A percentile compares a stretch with the other conserved stretches of the same genome.
These are phyloP conservation scores for Balakata baccata DNA, from an alignment of 345 rosid genomes.

Conservation along the genomic window DNA sequence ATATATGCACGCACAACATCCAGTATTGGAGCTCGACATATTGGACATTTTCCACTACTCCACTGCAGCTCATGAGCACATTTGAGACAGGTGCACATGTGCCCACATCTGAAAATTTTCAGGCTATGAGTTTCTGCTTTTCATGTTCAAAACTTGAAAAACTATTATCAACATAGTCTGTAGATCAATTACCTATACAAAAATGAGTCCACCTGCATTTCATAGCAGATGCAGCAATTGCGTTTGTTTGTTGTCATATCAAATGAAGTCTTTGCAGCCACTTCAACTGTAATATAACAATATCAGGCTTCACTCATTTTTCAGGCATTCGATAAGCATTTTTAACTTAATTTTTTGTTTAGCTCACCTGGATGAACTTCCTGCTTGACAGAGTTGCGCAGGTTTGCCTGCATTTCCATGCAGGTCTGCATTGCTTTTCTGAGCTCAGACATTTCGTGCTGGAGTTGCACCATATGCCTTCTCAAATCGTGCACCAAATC, in stretches of 20 bases:
- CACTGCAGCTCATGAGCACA: conserved; percentile 79
- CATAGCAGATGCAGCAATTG: conserved; percentile 74
- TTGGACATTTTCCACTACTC: conserved; percentile 70
- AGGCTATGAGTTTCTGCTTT: not conserved
- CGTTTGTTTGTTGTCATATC: conserved; percentile 41
- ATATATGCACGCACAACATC: conserved; percentile 73
- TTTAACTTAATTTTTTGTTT: not conserved
- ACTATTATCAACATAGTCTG: not conserved
- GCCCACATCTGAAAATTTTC: conserved; percentile 63
- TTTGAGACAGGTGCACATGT: conserved; percentile 79
- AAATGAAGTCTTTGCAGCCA: conserved; percentile 26
- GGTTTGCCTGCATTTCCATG: conserved; percentile 58
- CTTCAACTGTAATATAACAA: conserved; percentile 30
- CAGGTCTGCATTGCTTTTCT: conserved; percentile 51
- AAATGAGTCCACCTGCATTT: conserved; percentile 69
- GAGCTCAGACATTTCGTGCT: conserved; percentile 62
- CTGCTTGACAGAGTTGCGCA: conserved; percentile 41
- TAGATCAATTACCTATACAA: conserved; percentile 53
- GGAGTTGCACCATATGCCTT: conserved; percentile 67
- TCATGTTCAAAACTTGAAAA: not conserved
- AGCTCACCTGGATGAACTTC: conserved; percentile 52
- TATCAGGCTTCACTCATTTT: not conserved
- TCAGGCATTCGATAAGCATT: not conserved
- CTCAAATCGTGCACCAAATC: conserved; percentile 59
- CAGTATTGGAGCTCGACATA: conserved; percentile 69